Evolutionary conservation across 257 asterid genomes (phyloP).

Genomic region (Striga asiatica): DNA sequence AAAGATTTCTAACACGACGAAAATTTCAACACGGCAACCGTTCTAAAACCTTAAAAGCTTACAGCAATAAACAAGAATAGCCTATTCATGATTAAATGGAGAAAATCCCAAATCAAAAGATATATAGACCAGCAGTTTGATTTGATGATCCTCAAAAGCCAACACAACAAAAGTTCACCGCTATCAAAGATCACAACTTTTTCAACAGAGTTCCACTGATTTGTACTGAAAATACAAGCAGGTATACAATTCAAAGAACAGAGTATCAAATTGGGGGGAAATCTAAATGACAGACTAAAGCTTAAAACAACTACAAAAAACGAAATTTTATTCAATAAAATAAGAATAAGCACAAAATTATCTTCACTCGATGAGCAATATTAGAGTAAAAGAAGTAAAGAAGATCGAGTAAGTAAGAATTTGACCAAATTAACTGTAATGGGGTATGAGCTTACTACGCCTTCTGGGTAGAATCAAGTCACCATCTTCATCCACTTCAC

Average conservation of each 20-base stretch:
- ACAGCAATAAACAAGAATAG: no score
- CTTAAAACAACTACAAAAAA: no score
- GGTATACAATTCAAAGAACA: not conserved
- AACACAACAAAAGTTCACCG: not conserved
- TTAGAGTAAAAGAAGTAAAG: no score
- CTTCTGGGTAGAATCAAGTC: constrained; percentile 62
- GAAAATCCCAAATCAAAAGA: not conserved
- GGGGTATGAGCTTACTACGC: constrained; percentile 28
- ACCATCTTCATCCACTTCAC: constrained; percentile 85
- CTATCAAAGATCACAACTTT: not conserved
- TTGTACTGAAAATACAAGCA: not conserved
- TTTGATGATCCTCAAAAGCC: no score
- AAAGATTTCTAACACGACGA: not conserved
- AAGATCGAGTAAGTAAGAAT: not conserved
- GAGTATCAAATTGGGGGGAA: not conserved
- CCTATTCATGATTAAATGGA: no score
- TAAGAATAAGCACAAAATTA: no score
- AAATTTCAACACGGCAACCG: not conserved
- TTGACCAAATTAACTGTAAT: not conserved
- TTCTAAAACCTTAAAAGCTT: not conserved
- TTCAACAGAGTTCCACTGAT: no score
- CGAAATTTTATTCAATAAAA: no score
- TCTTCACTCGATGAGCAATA: no score
- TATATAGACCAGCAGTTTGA: no score
- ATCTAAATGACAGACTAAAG: not conserved